phyloP scores from a whole-genome alignment of 306 rosid genomes.

The Glycine tomentella region DNA sequence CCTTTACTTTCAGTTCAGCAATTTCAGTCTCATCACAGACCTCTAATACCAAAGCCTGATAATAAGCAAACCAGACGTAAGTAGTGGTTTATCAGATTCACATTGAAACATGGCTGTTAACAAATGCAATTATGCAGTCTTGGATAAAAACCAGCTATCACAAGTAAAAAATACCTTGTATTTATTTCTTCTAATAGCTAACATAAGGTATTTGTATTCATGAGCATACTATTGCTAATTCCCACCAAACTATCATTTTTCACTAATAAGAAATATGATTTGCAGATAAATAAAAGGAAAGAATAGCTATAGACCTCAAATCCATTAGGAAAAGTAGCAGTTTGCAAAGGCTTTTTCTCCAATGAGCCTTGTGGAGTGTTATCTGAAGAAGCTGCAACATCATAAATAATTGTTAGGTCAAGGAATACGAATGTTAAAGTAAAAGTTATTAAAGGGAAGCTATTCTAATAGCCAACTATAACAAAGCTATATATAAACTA shows the following conservation, averaged over 20 bases:
- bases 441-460: neutral
- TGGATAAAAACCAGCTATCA: slow-evolving; percentile 21
- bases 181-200: neutral
- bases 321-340: slow-evolving; percentile 66
- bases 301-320: slow-evolving; percentile 63
- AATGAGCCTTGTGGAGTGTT: slow-evolving; percentile 45
- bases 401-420: slow-evolving; percentile 36
- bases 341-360: slow-evolving; percentile 57
- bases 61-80: slow-evolving; percentile 32
- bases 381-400: slow-evolving; percentile 59
- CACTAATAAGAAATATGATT: slow-evolving; percentile 15
- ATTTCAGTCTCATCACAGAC: slow-evolving; percentile 87
- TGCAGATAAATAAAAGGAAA: slow-evolving; percentile 25
- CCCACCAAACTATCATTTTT: slow-evolving; percentile 24
- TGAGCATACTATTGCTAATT: neutral
- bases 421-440: neutral
- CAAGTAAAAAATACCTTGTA: neutral
- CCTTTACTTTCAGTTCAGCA: slow-evolving; percentile 87
- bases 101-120: neutral
- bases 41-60: slow-evolving; percentile 77
- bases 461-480: slow-evolving; percentile 16
- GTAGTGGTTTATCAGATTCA: slow-evolving; percentile 9
- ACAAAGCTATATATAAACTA: neutral
- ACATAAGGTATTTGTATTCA: neutral
- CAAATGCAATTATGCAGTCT: slow-evolving; percentile 24